phyloP scores from a whole-genome alignment of 1,139 yeast genomes.

The Candida sanyaensis region DNA sequence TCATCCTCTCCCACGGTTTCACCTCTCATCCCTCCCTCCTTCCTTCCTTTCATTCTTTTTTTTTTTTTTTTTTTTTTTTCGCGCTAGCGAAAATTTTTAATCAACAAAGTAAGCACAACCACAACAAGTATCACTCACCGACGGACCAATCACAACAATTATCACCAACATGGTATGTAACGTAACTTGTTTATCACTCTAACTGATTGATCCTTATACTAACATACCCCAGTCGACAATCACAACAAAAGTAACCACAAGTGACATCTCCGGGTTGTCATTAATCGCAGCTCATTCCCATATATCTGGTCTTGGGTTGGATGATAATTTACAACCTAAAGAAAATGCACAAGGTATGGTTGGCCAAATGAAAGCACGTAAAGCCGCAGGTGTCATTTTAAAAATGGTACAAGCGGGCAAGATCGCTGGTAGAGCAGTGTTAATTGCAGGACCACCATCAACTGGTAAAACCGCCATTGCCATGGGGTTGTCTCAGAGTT shows the following conservation, averaged over 20 bases:
- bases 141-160: too few relatives aligned
- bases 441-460: slow-evolving; percentile 97
- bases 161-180: too few relatives aligned
- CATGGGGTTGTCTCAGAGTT: slow-evolving; percentile 88
- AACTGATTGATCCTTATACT: too few relatives aligned
- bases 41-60: too few relatives aligned
- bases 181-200: too few relatives aligned
- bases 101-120: too few relatives aligned
- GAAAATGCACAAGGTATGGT: slow-evolving; percentile 92
- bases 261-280: slow-evolving; percentile 59
- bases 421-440: slow-evolving; percentile 95
- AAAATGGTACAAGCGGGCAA: slow-evolving; percentile 93
- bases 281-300: slow-evolving; percentile 97
- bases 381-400: slow-evolving; percentile 91
- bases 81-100: too few relatives aligned
- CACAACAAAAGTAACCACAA: slow-evolving; percentile 38
- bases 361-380: slow-evolving; percentile 92
- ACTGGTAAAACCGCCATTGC: slow-evolving; percentile 99
- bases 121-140: too few relatives aligned
- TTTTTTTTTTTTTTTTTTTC: too few relatives aligned
- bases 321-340: slow-evolving; percentile 84
- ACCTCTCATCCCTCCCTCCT: too few relatives aligned
- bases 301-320: slow-evolving; percentile 91
- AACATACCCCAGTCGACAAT: slow-evolving; percentile 19
- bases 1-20: too few relatives aligned